A percentile compares a stretch with the other conserved stretches of the same genome.
Conservation (phyloP, 345 rosid genomes). For the Orychophragmus violaceus region DNA sequence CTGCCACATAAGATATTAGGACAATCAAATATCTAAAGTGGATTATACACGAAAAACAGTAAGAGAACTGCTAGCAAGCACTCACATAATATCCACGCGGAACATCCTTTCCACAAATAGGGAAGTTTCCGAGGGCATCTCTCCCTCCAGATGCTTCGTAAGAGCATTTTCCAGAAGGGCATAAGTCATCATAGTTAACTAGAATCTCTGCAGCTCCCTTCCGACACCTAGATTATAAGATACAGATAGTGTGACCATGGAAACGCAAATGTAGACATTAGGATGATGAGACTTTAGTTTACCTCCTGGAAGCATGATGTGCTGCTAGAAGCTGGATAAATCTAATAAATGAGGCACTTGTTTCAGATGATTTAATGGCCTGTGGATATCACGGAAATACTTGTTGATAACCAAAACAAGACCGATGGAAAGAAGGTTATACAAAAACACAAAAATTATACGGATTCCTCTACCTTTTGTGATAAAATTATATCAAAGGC, state of each 20-base stretch:
- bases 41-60: background rate
- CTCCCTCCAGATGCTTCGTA: constrained; percentile 40
- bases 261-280: constrained; percentile 11
- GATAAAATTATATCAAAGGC: constrained; percentile 69
- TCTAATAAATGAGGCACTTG: constrained; percentile 71
- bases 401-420: background rate
- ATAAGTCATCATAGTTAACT: constrained; percentile 75
- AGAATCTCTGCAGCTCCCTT: constrained; percentile 89
- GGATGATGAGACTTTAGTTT: constrained; percentile 2
- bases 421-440: background rate
- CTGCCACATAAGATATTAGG: constrained; percentile 42
- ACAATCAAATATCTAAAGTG: background rate
- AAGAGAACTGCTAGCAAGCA: background rate
- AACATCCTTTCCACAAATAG: constrained; percentile 91
- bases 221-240: constrained; percentile 64
- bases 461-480: constrained; percentile 50
- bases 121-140: constrained; percentile 42
- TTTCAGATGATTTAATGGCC: constrained; percentile 70
- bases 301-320: constrained; percentile 95
- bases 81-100: constrained; percentile 97
- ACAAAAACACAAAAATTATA: background rate
- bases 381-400: constrained; percentile 29
- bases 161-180: constrained; percentile 46
- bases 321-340: constrained; percentile 83
- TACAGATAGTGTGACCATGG: background rate